phyloP scores from a whole-genome alignment of 2,329 filamentous ascomycete species.

The Alternaria postmessia region DNA sequence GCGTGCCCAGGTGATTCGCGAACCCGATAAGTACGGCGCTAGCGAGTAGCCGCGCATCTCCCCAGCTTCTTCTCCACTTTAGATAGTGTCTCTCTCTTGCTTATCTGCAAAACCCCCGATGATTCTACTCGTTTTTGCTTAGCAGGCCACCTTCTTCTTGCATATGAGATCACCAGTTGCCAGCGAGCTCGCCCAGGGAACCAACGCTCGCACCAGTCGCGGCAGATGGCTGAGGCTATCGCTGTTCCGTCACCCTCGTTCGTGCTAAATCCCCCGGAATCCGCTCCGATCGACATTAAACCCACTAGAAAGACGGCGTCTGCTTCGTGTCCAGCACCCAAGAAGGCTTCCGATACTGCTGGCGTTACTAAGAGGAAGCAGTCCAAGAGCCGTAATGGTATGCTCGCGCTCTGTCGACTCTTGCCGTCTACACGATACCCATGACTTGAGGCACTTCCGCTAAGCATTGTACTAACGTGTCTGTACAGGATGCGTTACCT shows the following conservation, averaged over 20 bases:
- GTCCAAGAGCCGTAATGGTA: conserved; percentile 79
- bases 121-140: conserved; percentile 3
- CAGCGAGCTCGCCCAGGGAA: conserved; percentile 26
- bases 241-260: conserved; percentile 63
- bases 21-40: conserved; percentile 17
- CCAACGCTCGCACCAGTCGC: conserved; percentile 20
- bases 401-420: conserved; percentile 33
- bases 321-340: conserved; percentile 24
- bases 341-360: conserved; percentile 42
- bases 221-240: conserved; percentile 62
- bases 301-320: conserved; percentile 36
- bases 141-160: conserved; percentile 3
- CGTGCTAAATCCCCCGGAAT: conserved; percentile 17
- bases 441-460: background rate
- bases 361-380: conserved; percentile 70
- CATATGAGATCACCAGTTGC: conserved; percentile 10
- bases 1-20: conserved; percentile 15
- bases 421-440: conserved; percentile 5
- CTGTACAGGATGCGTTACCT: conserved; percentile 71
- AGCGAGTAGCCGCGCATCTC: conserved; percentile 19
- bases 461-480: conserved; percentile 16
- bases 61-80: conserved; percentile 39
- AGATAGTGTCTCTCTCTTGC: conserved; percentile 29
- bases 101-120: conserved; percentile 15
- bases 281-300: conserved; percentile 17